phyloP scores from a whole-genome alignment of 2,329 filamentous ascomycete species.

The Leptographium radiaticola region DNA sequence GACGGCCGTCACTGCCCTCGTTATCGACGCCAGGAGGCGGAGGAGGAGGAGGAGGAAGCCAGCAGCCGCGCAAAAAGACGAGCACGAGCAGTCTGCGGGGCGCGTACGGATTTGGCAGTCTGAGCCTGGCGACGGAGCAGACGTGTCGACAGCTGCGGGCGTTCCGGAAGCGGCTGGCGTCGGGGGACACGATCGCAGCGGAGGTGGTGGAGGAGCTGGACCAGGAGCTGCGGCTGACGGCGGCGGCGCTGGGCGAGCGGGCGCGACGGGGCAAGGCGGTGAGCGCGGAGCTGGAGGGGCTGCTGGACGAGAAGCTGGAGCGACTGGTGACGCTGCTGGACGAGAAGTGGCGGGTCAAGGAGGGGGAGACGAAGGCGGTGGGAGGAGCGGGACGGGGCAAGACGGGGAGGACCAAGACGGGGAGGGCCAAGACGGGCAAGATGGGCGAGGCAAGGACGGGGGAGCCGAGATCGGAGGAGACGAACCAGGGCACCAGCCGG shows the following conservation, averaged over 20 bases:
- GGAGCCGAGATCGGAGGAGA: background rate
- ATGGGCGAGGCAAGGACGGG: background rate
- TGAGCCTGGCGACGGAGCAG: conserved; percentile 52
- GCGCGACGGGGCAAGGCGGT: conserved; percentile 37
- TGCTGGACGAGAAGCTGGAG: conserved; percentile 56
- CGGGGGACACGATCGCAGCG: conserved; percentile 38
- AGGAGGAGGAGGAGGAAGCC: conserved; percentile 3
- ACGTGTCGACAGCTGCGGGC: conserved; percentile 47
- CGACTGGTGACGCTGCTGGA: conserved; percentile 53
- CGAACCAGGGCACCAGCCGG: background rate
- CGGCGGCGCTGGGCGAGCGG: conserved; percentile 45
- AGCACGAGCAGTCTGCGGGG: conserved; percentile 3
- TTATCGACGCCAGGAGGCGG: conserved; percentile 22
- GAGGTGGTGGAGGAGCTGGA: conserved; percentile 50
- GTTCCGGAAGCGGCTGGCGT: conserved; percentile 49
- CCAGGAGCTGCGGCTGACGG: conserved; percentile 49
- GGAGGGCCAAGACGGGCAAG: background rate
- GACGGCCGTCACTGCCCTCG: conserved; percentile 41
- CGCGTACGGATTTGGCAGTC: conserved; percentile 32
- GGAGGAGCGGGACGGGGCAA: conserved; percentile 18
- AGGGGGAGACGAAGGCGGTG: conserved; percentile 55
- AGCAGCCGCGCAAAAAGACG: conserved; percentile 30
- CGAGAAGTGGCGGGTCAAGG: conserved; percentile 46
- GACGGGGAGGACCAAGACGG: background rate
- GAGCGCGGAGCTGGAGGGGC: conserved; percentile 46